These are phyloP conservation scores for Haematococcus lacustris DNA, from an alignment of 139 green algal genomes.

Conservation along the genomic window DNA sequence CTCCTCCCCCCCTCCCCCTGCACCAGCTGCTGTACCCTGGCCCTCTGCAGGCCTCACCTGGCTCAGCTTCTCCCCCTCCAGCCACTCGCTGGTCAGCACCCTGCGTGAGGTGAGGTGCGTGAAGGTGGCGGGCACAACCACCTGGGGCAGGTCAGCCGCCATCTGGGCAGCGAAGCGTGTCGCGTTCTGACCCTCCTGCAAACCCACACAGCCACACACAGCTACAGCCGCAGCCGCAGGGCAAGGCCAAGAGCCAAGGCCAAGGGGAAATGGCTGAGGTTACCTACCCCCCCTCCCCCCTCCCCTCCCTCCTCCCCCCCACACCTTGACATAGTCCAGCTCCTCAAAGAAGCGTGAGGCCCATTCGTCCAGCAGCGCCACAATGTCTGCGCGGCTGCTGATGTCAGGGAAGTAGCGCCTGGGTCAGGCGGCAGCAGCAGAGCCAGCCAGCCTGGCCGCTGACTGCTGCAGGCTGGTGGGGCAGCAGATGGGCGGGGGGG, in stretches of 20 bases:
- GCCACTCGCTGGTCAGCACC: constrained; percentile 75
- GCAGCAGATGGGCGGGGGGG: too few species aligned
- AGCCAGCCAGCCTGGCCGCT: too few species aligned
- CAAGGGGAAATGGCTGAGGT: too few species aligned
- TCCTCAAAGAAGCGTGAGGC: constrained; percentile 44
- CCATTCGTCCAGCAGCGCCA: constrained; percentile 97
- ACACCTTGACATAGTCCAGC: constrained; percentile 86
- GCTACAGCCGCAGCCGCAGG: too few species aligned
- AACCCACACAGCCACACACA: too few species aligned
- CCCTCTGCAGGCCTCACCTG: constrained; percentile 20
- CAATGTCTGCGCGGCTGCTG: constrained; percentile 66
- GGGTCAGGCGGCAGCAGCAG: too few species aligned
- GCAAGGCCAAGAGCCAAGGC: too few species aligned
- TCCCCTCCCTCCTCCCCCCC: too few species aligned
- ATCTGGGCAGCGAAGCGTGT: constrained; percentile 82
- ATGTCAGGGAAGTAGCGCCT: constrained; percentile 12
- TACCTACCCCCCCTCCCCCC: too few species aligned
- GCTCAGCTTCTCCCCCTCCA: constrained; percentile 79
- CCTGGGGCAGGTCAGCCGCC: constrained; percentile 85
- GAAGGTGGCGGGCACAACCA: constrained; percentile 73
- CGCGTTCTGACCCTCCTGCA: constrained; percentile 84
- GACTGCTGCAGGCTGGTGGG: too few species aligned
- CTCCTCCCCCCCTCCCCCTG: too few species aligned
- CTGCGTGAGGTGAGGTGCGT: constrained; percentile 67
- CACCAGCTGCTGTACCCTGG: too few species aligned